These are phyloP conservation scores for Biscogniauxia mediterranea DNA, from an alignment of 2,329 filamentous ascomycete genomes.

Conservation along the genomic window DNA sequence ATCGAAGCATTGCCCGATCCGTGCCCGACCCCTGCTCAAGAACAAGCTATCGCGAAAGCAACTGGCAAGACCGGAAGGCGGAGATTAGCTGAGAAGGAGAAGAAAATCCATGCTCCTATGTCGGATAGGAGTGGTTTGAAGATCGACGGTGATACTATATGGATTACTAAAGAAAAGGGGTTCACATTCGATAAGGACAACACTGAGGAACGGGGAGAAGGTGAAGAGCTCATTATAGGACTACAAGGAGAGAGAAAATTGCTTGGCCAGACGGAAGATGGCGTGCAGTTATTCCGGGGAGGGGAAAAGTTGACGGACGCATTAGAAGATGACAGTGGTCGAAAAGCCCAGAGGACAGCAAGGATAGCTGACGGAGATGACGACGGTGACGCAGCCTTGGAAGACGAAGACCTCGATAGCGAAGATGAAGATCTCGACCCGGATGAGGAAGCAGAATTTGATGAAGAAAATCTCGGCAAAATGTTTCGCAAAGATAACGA, in stretches of 20 bases:
- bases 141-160: conserved; percentile 96
- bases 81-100: conserved; percentile 92
- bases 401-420: conserved; percentile 44
- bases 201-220: conserved; percentile 77
- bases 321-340: conserved; percentile 58
- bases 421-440: conserved; percentile 48
- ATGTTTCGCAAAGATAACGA: conserved; percentile 54
- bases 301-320: conserved; percentile 65
- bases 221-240: conserved; percentile 90
- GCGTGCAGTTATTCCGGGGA: conserved; percentile 81
- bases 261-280: conserved; percentile 77
- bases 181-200: conserved; percentile 74
- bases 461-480: conserved; percentile 58
- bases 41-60: conserved; percentile 80
- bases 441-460: conserved; percentile 56
- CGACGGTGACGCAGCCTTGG: conserved; percentile 32
- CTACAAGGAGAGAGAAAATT: conserved; percentile 80
- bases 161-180: conserved; percentile 70
- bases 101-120: conserved; percentile 95
- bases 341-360: conserved; percentile 58
- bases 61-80: conserved; percentile 78
- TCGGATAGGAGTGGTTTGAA: conserved; percentile 94
- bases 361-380: conserved; percentile 61
- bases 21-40: conserved; percentile 89
- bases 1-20: conserved; percentile 91